Evolutionary conservation across 352 stramenopile genomes (phyloP).

Genomic region (Pythium phragmiticola): DNA sequence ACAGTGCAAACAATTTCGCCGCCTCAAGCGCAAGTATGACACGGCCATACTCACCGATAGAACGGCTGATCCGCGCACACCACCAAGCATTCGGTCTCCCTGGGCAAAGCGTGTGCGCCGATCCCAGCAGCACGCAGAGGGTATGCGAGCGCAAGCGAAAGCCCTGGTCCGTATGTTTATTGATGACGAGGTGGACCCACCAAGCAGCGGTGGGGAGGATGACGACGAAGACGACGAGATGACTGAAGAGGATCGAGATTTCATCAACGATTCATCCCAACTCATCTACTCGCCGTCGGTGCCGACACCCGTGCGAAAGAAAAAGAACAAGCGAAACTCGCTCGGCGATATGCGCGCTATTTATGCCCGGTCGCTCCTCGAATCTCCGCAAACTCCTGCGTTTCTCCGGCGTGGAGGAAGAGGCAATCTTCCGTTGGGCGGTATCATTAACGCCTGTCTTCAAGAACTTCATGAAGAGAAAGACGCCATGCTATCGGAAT

Average conservation of each 20-base stretch:
- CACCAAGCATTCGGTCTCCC: conserved; percentile 29
- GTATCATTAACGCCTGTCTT: conserved; percentile 67
- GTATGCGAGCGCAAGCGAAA: conserved; percentile 17
- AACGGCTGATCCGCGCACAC: background rate
- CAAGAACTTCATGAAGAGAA: conserved; percentile 28
- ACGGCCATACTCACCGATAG: conserved; percentile 4
- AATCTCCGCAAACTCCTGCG: conserved; percentile 43
- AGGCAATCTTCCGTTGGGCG: conserved; percentile 44
- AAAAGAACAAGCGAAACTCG: conserved; percentile 27
- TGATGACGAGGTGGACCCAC: conserved; percentile 62
- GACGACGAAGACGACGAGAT: conserved; percentile 66
- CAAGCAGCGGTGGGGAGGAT: conserved; percentile 40
- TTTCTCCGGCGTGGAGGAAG: conserved; percentile 39
- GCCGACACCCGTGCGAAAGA: conserved; percentile 19
- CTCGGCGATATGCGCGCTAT: conserved; percentile 72
- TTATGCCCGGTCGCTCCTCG: conserved; percentile 66
- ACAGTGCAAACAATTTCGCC: conserved; percentile 54
- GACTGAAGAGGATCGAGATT: conserved; percentile 60
- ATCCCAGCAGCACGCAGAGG: conserved; percentile 38
- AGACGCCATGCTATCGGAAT: background rate
- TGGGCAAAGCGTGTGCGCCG: conserved; percentile 65
- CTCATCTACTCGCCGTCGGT: conserved; percentile 62
- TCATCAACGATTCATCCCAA: conserved; percentile 85
- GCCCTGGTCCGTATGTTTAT: conserved; percentile 54
- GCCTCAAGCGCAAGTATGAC: conserved; percentile 74